Evolutionary conservation across 2,329 filamentous ascomycete species (phyloP), one percentile per base, ranked within the genome.

Genomic region (Fusarium continuum): DNA sequence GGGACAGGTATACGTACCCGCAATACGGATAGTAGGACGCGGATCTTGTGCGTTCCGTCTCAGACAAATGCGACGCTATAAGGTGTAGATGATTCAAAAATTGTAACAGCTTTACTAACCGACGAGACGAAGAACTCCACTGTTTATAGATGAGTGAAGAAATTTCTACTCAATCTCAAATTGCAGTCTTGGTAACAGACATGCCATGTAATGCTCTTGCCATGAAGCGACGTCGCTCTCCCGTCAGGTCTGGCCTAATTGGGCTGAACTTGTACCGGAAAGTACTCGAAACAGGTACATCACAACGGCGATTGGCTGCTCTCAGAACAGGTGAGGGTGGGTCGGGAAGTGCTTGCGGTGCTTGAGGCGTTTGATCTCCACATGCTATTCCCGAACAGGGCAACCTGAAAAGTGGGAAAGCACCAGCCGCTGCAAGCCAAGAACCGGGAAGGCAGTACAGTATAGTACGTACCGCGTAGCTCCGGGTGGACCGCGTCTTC

Each of bases 271-370:
- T 50, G 62, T 66, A 55, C 62, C 57, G 51, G 48, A 34, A 50
- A 40, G 62, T 63, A 55, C 47, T 44, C 48, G 34, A 62, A 62
- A 66, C 62, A 65, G 62, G 62, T 36, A 65, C 62, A 65, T 51
- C 48, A 38, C 23, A 23, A 28, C 36, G 4, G 19, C 40, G 44
- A 65, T 65, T 65, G 62, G 62, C 36, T 48, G 53, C 23, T 38
- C 32, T 46, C 28, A 49, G 19, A 32, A 46, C 39, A 39, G 22
- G 29, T 44, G 31, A 59, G 28, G 38, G 43, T 44, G 49, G 36
- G 20, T 19, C 45, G 57, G 32, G 16, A 50, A 26, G 44, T 47
- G 32, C 48, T 54, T 55, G 36, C 20, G 19, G 61, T 55, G 36
- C 16, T 32, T n/a, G 17, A 35, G 32, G 26, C 16, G 32, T 8